These are phyloP conservation scores for Saccharomyces hybrid DNA, from an alignment of 1,139 yeast species.

Conservation along the genomic window DNA sequence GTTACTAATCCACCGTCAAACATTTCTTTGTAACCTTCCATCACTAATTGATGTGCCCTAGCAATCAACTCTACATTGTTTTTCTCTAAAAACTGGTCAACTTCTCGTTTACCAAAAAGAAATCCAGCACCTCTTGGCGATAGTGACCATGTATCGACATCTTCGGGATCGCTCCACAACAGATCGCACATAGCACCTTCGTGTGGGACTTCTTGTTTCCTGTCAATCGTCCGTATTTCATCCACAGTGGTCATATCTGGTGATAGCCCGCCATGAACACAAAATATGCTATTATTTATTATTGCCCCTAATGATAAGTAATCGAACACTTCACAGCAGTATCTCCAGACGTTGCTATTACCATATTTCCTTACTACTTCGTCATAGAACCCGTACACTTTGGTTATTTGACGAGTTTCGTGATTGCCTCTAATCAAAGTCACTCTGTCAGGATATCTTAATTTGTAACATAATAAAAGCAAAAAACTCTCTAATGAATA, in stretches of 20 bases:
- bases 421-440: slow-evolving; percentile 95
- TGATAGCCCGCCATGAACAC: slow-evolving; percentile 94
- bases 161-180: slow-evolving; percentile 97
- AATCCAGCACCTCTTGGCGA: slow-evolving; percentile 98
- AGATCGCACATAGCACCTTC: slow-evolving; percentile 99
- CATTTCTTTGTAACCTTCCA: slow-evolving; percentile 93
- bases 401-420: slow-evolving; percentile 94
- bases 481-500: slow-evolving; percentile 88
- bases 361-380: slow-evolving; percentile 96
- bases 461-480: slow-evolving; percentile 71
- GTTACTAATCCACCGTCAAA: slow-evolving; percentile 83
- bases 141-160: slow-evolving; percentile 92
- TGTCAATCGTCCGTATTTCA: slow-evolving; percentile 77
- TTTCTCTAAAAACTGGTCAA: slow-evolving; percentile 68
- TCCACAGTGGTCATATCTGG: slow-evolving; percentile 88
- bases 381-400: slow-evolving; percentile 96
- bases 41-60: slow-evolving; percentile 94
- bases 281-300: slow-evolving; percentile 66
- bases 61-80: slow-evolving; percentile 85
- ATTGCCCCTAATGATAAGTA: slow-evolving; percentile 91
- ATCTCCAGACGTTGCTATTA: slow-evolving; percentile 88
- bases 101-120: slow-evolving; percentile 84
- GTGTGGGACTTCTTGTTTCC: slow-evolving; percentile 96
- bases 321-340: slow-evolving; percentile 75
- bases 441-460: slow-evolving; percentile 87